Evolutionary conservation across 306 rosid genomes (phyloP).

Genomic region (Hippophae rhamnoides): DNA sequence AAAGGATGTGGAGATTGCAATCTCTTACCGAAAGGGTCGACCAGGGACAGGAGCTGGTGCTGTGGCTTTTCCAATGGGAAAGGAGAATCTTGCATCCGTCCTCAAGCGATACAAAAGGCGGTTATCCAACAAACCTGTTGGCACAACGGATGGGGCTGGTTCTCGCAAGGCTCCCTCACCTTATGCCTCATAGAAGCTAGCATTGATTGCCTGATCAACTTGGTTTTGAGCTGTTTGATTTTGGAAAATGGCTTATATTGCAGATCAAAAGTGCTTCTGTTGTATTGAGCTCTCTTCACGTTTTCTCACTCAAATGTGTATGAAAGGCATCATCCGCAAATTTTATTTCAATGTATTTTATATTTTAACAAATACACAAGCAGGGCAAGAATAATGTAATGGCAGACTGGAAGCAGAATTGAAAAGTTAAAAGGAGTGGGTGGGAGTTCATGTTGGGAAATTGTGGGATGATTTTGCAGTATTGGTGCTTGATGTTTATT

Average conservation of each 20-base stretch:
- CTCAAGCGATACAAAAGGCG: conserved; percentile 90
- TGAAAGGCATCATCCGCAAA: conserved; percentile 35
- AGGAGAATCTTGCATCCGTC: conserved; percentile 78
- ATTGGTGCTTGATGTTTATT: conserved; percentile 1
- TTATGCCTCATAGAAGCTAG: conserved; percentile 30
- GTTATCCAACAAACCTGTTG: conserved; percentile 48
- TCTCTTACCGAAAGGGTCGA: conserved; percentile 78
- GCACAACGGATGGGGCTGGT: conserved; percentile 34
- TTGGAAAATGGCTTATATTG: conserved; percentile 33
- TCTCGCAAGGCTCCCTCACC: conserved; percentile 44
- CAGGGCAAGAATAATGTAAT: conserved; percentile 35
- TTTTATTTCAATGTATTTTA: conserved; percentile 31
- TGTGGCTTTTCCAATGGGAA: conserved; percentile 93
- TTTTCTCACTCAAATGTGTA: conserved; percentile 18
- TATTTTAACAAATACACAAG: conserved; percentile 44
- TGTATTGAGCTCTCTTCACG: conserved; percentile 9
- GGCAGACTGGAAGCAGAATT: conserved; percentile 47
- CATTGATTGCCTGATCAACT: neutral
- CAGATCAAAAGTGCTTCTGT: conserved; percentile 18
- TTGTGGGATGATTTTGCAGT: conserved; percentile 32
- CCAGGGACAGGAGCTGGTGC: conserved; percentile 92
- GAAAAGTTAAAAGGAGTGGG: conserved; percentile 18
- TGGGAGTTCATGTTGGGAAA: conserved; percentile 10
- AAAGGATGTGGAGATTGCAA: conserved; percentile 80
- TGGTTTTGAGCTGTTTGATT: conserved; percentile 24